phyloP scores from a whole-genome alignment of 257 asterid species.

The Buddleja alternifolia region DNA sequence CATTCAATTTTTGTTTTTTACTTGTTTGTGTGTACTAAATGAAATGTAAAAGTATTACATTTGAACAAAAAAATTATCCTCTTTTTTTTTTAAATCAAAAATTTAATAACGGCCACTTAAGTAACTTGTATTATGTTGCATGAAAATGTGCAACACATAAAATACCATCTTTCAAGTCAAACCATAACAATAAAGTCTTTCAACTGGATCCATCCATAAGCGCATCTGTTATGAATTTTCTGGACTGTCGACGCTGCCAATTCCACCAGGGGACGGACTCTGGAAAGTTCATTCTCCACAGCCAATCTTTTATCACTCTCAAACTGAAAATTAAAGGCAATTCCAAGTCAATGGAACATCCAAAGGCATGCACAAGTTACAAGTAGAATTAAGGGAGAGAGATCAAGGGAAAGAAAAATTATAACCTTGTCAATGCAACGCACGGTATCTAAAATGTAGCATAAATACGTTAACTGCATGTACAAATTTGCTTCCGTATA shows the following conservation, averaged over 20 bases:
- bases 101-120: not conserved
- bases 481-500: conserved; percentile 87
- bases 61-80: too few species aligned
- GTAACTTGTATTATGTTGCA: too few species aligned
- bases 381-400: not conserved
- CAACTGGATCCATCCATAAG: conserved; percentile 83
- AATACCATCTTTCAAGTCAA: too few species aligned
- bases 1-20: not conserved
- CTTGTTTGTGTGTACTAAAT: conserved; percentile 1
- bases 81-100: conserved; percentile 1
- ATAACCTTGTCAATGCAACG: conserved; percentile 82
- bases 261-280: conserved; percentile 67
- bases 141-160: too few species aligned
- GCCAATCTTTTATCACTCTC: conserved; percentile 55
- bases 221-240: conserved; percentile 73
- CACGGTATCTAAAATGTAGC: conserved; percentile 68
- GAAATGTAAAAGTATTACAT: too few species aligned
- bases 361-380: not conserved
- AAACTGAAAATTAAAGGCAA: conserved; percentile 44
- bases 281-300: conserved; percentile 67
- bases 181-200: too few species aligned
- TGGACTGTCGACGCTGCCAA: conserved; percentile 67
- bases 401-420: not conserved
- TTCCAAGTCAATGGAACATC: not conserved
- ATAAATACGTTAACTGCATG: conserved; percentile 83